These are phyloP conservation scores for Lasiosphaeria hispida DNA, from an alignment of 495 filamentous ascomycete species.

Conservation along the genomic window DNA sequence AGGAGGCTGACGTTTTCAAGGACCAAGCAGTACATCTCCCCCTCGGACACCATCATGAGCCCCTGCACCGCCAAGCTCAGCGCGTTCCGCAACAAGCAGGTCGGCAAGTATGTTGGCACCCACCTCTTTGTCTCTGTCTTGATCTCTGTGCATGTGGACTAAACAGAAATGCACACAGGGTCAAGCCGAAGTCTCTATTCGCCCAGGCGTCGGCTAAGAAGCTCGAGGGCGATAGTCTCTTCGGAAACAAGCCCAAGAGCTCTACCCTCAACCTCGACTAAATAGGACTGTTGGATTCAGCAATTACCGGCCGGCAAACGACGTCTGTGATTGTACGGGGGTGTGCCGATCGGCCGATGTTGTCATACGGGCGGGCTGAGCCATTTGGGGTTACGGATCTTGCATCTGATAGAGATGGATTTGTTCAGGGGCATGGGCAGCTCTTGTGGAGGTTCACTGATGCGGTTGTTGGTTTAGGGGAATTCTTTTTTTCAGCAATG, in stretches of 20 bases:
- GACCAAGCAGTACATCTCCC: slow-evolving; percentile 76
- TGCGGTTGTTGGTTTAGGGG: not conserved
- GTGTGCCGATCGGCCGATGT: no score
- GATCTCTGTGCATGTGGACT: not conserved
- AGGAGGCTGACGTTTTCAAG: slow-evolving; percentile 8
- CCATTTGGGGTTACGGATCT: not conserved
- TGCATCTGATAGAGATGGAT: not conserved
- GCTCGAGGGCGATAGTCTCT: slow-evolving; percentile 36
- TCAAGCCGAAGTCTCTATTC: slow-evolving; percentile 63
- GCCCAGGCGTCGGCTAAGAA: slow-evolving; percentile 59
- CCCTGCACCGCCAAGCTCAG: slow-evolving; percentile 89
- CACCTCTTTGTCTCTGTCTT: not conserved
- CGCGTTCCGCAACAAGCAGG: slow-evolving; percentile 78
- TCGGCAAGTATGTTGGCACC: slow-evolving; percentile 56
- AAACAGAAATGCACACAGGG: slow-evolving; percentile 35
- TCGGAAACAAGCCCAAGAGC: slow-evolving; percentile 6
- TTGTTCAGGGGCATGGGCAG: no score
- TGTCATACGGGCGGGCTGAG: no score
- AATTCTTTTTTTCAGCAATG: not conserved
- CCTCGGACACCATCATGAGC: slow-evolving; percentile 88
- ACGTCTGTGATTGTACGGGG: no score
- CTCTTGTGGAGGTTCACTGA: not conserved
- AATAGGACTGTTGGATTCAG: no score
- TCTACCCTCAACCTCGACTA: no score
- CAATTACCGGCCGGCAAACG: slow-evolving; percentile 9